These are phyloP conservation scores for Geoglossum cookeanum DNA, from an alignment of 2,329 filamentous ascomycete genomes.

Conservation along the genomic window DNA sequence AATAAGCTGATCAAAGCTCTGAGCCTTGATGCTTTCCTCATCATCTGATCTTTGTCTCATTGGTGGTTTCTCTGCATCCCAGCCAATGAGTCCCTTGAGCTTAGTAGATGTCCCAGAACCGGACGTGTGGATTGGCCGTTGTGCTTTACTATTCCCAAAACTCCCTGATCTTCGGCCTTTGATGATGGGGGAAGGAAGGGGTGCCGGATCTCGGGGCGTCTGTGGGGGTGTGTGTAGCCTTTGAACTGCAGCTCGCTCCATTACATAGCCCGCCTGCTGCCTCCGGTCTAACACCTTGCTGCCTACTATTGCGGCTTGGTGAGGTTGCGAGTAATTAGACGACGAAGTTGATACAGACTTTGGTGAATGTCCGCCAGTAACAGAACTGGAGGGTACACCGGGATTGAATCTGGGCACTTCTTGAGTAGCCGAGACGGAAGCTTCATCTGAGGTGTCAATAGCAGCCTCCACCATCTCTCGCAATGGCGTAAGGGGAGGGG, in stretches of 20 bases:
- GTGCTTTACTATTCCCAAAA: not conserved
- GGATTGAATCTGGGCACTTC: not conserved
- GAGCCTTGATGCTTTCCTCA: conserved; percentile 28
- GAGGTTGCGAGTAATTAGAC: conserved; percentile 1
- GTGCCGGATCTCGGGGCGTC: not conserved
- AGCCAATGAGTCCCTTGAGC: not conserved
- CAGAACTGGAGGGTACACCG: not conserved
- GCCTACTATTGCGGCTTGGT: not conserved
- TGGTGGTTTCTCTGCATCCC: not conserved
- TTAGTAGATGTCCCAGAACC: conserved; percentile 5
- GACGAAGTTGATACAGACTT: not conserved
- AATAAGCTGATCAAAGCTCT: conserved; percentile 59
- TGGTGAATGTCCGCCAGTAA: not conserved
- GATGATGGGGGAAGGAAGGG: conserved; percentile 5
- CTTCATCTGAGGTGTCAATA: conserved; percentile 15
- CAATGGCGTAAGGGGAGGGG: conserved; percentile 16
- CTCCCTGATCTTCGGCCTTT: conserved; percentile 22
- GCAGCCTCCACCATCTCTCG: conserved; percentile 17
- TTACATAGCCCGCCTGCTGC: conserved; percentile 10
- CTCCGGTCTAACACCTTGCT: conserved; percentile 7
- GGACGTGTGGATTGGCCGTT: not conserved
- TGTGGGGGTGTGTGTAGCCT: conserved; percentile 18
- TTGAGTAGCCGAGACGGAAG: conserved; percentile 3
- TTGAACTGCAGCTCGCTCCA: conserved; percentile 24
- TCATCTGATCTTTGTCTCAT: conserved; percentile 28